Base-by-base conservation (phyloP, 2,329 filamentous ascomycete genomes). In the Akanthomyces muscarius region DNA sequence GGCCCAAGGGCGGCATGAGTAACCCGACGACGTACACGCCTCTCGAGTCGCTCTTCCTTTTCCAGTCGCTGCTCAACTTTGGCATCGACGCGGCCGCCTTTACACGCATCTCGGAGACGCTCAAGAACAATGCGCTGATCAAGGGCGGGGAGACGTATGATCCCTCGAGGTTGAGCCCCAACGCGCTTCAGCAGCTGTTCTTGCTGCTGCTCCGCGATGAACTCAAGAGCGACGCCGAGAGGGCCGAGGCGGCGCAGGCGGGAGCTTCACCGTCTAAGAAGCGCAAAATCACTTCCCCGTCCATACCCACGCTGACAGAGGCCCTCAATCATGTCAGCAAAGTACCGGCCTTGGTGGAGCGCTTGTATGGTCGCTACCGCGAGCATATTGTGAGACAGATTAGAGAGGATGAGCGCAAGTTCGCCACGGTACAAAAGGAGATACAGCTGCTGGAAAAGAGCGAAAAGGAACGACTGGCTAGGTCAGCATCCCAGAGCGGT, bases 41-140 rank as follows among this genome's bases (percentile, higher is more conserved):
- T 69, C 89, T 96, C 80, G 92, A 96, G 83, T 90, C 89, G 72
- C 83, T 96, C 66, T 85, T 95, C 68, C 84, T 96, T 71, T 94
- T 95, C 78, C 91, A 94, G 77, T 89, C 88, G 65, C 83, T 96
- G 67, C 83, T 87, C 68, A 80, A 81, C 68, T 83, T 90, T 75
- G 89, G 89, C 72, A 80, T 87, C 67, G 83, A 86, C 68, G 79
- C 86, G 59, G 75, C 81, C 65, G 86, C 84, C 73, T 95, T 96
- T 77, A 78, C 79, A 70, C 83, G 82, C 68, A 90, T 95, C 66
- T 92, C 92, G 64, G 84, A 89, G 67, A 78, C 88, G 64, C 84
- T 98, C 66, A 88, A 84, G 75, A 86, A 82, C 71, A 92, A 96
- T 73, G 80, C 84, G 21, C 81, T 92, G 66, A 82, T 98, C 72